phyloP scores from a whole-genome alignment of 2,329 filamentous ascomycete species.

The Cytospora mali region DNA sequence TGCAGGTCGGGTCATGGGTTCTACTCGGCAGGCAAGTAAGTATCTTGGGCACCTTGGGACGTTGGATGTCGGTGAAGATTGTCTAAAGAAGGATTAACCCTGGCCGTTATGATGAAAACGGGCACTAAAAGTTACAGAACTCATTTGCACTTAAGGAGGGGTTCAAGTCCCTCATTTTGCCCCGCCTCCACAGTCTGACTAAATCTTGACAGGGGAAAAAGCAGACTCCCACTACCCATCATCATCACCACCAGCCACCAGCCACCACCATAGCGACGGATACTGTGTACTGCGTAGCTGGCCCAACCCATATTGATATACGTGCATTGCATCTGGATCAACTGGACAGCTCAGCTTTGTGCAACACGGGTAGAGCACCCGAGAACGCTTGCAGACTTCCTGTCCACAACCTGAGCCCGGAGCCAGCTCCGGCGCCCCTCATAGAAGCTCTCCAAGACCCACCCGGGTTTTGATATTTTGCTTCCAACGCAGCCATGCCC shows the following conservation, averaged over 20 bases:
- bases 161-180: too few species aligned
- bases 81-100: neutral
- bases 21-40: too few species aligned
- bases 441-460: too few species aligned
- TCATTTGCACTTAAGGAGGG: too few species aligned
- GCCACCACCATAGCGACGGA: neutral
- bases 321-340: neutral
- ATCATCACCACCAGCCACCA: neutral
- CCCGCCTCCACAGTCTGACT: neutral
- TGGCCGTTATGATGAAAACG: neutral
- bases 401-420: neutral
- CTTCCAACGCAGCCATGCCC: constrained; percentile 18
- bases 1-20: neutral
- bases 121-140: too few species aligned
- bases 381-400: neutral
- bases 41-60: too few species aligned
- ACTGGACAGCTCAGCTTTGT: neutral
- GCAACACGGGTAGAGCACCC: neutral
- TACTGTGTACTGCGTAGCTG: too few species aligned
- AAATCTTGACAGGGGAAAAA: neutral
- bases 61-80: neutral
- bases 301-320: neutral
- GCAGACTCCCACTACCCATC: neutral
- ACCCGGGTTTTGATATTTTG: too few species aligned
- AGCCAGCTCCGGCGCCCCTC: neutral